Evolutionary conservation across 345 rosid species (phyloP), one percentile per base, ranked within the genome.

Genomic region (Melastoma malabathricum): DNA sequence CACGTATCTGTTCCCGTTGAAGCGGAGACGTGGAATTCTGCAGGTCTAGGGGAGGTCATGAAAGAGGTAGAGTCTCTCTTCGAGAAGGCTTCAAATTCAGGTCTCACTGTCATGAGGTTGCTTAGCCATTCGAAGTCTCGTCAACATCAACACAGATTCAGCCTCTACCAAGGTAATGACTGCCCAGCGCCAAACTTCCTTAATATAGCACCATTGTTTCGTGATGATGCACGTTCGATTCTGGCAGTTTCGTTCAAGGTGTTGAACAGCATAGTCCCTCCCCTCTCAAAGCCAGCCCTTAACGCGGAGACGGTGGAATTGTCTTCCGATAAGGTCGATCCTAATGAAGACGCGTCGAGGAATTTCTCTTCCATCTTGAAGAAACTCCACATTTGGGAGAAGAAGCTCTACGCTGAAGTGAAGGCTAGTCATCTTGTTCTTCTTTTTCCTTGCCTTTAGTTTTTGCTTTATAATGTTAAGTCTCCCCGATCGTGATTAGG

Each of bases 341-440:
- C 62, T 29, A 68, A 53, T 51, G 75, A 63, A 59, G 76, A 68
- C 45, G 54, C 54, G 17, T 52, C 73, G 46, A 65, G 43, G 52
- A 81, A 74, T 59, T 61, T 84, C 52, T 78, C 81, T 31, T 72
- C 75, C 18, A 78, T 72, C 53, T 45, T 81, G 27, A 71, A 68
- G 62, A 78, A 78, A 54, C 69, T 84, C 15, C 65, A 64, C 45
- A 66, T 78, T 67, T 84, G 86, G 85, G 89, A 84, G 79, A 75
- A 73, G 66, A 84, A 84, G 70, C 76, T 84, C 47, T 81, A 78
- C 59, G 64, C 60, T 54, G 86, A 84, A 66, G 94, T 84, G n/a
- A 84, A 81, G 86, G 94, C 78, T 51, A 19, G 51, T 12, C 18
- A n/a, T 43, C 15, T 19, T 41, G 43, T 22, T 43, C 29, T 18